Evolutionary conservation across 306 rosid species (phyloP).

Genomic region (Cicer arietinum): DNA sequence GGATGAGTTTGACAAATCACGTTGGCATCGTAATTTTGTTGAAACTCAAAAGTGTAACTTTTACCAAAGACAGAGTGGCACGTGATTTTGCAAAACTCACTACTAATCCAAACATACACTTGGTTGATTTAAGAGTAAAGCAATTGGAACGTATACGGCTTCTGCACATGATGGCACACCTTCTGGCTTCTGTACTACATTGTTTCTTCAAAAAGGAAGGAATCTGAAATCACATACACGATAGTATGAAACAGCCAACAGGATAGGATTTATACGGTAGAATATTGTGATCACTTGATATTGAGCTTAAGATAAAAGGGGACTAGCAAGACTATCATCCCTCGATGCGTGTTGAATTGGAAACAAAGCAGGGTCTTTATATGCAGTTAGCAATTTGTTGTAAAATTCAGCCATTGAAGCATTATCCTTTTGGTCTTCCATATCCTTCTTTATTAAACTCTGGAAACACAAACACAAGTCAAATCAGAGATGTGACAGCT

Average conservation of each 20-base stretch:
- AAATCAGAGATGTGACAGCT: slow-evolving; percentile 28
- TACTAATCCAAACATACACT: too few relatives aligned
- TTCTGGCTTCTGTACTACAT: slow-evolving; percentile 29
- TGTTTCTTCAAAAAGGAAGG: slow-evolving; percentile 47
- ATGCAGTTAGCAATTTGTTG: slow-evolving; percentile 57
- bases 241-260: slow-evolving; percentile 7
- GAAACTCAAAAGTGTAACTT: too few relatives aligned
- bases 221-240: slow-evolving; percentile 25
- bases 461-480: slow-evolving; percentile 44
- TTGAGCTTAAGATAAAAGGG: slow-evolving; percentile 59
- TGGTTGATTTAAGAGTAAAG: too few relatives aligned
- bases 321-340: slow-evolving; percentile 55
- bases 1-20: too few relatives aligned
- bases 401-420: slow-evolving; percentile 63
- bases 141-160: not conserved
- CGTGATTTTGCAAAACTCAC: too few relatives aligned
- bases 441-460: slow-evolving; percentile 85
- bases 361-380: slow-evolving; percentile 79
- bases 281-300: slow-evolving; percentile 38
- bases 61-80: too few relatives aligned
- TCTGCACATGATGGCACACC: slow-evolving; percentile 7
- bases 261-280: not conserved
- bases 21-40: too few relatives aligned
- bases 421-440: slow-evolving; percentile 60
- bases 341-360: slow-evolving; percentile 60